Base-by-base conservation (phyloP, 352 stramenopile genomes). In the Globisporangium alternatum region DNA sequence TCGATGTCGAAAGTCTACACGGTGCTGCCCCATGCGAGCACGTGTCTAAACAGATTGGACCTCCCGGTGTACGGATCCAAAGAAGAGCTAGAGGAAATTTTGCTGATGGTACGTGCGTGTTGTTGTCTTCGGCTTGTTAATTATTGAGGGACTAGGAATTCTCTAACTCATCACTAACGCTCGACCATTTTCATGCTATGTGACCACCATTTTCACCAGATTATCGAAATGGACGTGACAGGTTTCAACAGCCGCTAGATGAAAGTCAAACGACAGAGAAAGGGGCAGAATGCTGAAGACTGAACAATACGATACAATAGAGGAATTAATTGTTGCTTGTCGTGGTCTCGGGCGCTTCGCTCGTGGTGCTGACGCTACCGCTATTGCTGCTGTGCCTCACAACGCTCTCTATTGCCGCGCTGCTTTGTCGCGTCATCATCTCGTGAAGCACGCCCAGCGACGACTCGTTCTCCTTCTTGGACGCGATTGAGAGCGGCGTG, bases 51-150 rank as follows among this genome's bases (percentile, higher is more conserved):
- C 47, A 90, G 86, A 74, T 56, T 95, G 33, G 86, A 93, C 65
- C 65, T 95, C 17, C 85, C 85, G 0, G 68, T 94, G 22, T 95
- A 93, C 69, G 55, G 75, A 33, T 83, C 76, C 0, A 98, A 96
- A 70, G 80, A 85, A 48, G 91, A 99, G 44, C 71, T 99, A 13
- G 75, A 98, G 66, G 81, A 97, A 53, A 97, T 96, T 62, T 77
- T 99, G 52, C 86, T 80, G 39, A 88, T 98, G 75, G 95, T 97
- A 60, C 80, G 66, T 65, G 21, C 17, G 15, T 64, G 8, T 30
- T 30, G 45, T 25, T 52, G 19, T 30, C n/a, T 52, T 25, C 21
- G 5, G 13, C n/a, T 31, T 48, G 15, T 3, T 48, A 22, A 2
- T 44, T 15, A n/a, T 19, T 44, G 3, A 6, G 5, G 8, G 13